Conservation (phyloP, 2,329 filamentous ascomycete genomes). For the Phaeoacremonium minimum region DNA sequence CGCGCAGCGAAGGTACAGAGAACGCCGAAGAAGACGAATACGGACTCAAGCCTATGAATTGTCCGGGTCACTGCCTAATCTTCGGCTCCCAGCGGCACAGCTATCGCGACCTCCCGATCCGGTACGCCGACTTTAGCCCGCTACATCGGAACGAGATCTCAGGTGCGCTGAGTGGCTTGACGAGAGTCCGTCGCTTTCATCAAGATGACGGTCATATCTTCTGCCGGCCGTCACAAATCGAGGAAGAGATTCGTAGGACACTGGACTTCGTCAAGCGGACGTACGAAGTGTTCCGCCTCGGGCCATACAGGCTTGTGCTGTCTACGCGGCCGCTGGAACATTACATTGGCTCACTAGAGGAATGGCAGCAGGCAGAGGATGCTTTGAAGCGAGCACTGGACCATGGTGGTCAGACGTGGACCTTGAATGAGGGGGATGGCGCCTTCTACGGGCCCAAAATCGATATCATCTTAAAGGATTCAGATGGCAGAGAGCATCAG, state of each 20-base stretch:
- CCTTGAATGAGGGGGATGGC: constrained; percentile 74
- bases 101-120: constrained; percentile 76
- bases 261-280: constrained; percentile 71
- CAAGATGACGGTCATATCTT: constrained; percentile 93
- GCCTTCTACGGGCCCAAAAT: constrained; percentile 93
- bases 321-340: constrained; percentile 75
- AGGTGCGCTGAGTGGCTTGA: constrained; percentile 75
- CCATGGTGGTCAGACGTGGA: constrained; percentile 63
- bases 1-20: constrained; percentile 26
- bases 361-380: constrained; percentile 65
- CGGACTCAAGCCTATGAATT: constrained; percentile 91
- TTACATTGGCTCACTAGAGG: constrained; percentile 68
- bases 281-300: constrained; percentile 66
- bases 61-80: constrained; percentile 81
- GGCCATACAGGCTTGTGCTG: constrained; percentile 69
- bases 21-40: constrained; percentile 63
- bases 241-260: constrained; percentile 68
- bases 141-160: constrained; percentile 85
- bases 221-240: constrained; percentile 72
- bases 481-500: constrained; percentile 81
- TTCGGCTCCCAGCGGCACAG: constrained; percentile 71
- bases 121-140: constrained; percentile 83
- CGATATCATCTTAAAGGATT: constrained; percentile 76
- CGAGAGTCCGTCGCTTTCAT: constrained; percentile 80
- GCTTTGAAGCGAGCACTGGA: constrained; percentile 62